phyloP scores from a whole-genome alignment of 1,139 yeast genomes.

The Scheffersomyces parashehatae region DNA sequence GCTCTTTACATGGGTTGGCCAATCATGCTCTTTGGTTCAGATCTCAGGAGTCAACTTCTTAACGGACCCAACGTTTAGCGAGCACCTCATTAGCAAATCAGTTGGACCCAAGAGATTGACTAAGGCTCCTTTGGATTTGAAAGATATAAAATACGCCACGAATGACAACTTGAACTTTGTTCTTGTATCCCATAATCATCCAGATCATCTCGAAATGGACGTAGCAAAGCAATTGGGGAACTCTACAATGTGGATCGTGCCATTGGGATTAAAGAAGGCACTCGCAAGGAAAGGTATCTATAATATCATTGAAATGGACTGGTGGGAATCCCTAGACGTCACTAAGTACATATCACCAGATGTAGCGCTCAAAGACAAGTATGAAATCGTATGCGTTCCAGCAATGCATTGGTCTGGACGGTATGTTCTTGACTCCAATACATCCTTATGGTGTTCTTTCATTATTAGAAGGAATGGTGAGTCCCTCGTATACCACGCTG shows the following conservation, averaged over 20 bases:
- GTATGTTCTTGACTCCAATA: constrained; percentile 71
- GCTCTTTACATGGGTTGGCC: constrained; percentile 90
- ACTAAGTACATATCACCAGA: constrained; percentile 25
- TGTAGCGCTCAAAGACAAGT: constrained; percentile 44
- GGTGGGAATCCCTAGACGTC: constrained; percentile 80
- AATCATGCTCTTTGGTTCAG: constrained; percentile 78
- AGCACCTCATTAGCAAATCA: constrained; percentile 59
- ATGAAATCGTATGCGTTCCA: constrained; percentile 85
- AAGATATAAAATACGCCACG: constrained; percentile 58
- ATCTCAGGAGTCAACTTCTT: constrained; percentile 70
- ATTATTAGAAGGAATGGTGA: constrained; percentile 62
- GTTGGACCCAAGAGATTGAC: constrained; percentile 83
- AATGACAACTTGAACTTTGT: constrained; percentile 60
- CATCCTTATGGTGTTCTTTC: constrained; percentile 86
- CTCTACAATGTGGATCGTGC: constrained; percentile 77
- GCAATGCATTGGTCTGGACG: constrained; percentile 99
- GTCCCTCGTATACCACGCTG: constrained; percentile 84
- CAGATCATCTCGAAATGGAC: constrained; percentile 81
- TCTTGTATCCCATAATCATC: constrained; percentile 90
- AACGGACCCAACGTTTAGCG: constrained; percentile 83
- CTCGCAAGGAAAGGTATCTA: constrained; percentile 58
- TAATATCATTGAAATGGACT: constrained; percentile 69
- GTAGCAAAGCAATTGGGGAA: constrained; percentile 61
- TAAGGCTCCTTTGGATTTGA: constrained; percentile 65
- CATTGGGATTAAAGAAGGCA: constrained; percentile 68